These are phyloP conservation scores for Nannochloropsis oceanica DNA, from an alignment of 108 stramenopile genomes.

Conservation along the genomic window DNA sequence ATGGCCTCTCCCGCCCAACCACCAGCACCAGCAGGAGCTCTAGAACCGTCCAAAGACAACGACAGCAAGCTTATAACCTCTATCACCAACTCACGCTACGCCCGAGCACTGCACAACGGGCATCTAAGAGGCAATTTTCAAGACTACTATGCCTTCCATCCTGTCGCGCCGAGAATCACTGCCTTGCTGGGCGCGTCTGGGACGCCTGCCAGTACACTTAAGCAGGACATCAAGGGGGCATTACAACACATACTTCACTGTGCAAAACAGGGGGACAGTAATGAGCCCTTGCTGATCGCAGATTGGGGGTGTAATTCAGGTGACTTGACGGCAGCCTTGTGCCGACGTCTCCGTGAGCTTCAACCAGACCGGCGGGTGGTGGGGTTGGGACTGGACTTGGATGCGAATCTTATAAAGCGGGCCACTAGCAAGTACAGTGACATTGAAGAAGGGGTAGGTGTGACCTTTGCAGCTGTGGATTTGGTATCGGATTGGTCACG, in stretches of 20 bases:
- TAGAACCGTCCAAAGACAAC: too few species aligned
- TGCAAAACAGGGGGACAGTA: background rate
- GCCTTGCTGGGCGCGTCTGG: background rate
- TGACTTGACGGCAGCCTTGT: background rate
- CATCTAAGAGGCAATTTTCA: background rate
- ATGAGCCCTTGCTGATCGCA: background rate
- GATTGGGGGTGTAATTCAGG: background rate
- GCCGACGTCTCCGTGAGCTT: background rate
- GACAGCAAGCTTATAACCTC: too few species aligned
- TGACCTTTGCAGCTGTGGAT: background rate
- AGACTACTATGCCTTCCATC: background rate
- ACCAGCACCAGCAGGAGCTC: too few species aligned
- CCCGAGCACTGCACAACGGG: background rate
- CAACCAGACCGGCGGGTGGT: background rate
- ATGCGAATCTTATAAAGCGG: background rate
- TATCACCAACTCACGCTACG: too few species aligned
- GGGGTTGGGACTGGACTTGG: background rate
- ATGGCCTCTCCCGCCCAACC: too few species aligned
- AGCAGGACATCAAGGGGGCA: background rate
- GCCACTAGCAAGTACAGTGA: background rate
- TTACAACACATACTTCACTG: background rate
- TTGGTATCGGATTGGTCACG: background rate
- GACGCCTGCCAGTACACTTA: background rate
- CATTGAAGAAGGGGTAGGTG: background rate
- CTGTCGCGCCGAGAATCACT: background rate